phyloP scores from a whole-genome alignment of 257 asterid species.

The Solanum clarkiae region DNA sequence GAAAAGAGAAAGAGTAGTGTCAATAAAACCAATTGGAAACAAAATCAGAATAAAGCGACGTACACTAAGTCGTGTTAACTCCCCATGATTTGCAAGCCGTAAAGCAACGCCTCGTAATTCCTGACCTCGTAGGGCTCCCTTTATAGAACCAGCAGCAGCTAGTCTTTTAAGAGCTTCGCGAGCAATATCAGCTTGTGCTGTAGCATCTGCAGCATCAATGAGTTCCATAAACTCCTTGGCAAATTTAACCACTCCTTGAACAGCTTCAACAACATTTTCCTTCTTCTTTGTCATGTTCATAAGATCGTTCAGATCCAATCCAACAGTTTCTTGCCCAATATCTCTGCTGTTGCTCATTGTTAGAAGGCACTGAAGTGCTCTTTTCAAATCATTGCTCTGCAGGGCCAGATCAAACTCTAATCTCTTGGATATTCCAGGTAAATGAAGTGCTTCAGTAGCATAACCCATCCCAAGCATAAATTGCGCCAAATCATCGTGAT shows the following conservation, averaged over 20 bases:
- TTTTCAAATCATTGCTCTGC: slow-evolving; percentile 87
- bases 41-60: slow-evolving; percentile 11
- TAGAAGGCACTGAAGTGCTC: slow-evolving; percentile 94
- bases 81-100: slow-evolving; percentile 96
- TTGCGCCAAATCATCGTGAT: slow-evolving; percentile 95
- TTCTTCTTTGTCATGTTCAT: slow-evolving; percentile 78
- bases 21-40: not conserved
- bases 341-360: slow-evolving; percentile 97
- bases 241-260: slow-evolving; percentile 90
- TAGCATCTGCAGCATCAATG: slow-evolving; percentile 99
- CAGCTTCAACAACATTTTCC: slow-evolving; percentile 90
- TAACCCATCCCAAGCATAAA: slow-evolving; percentile 99
- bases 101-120: slow-evolving; percentile 92
- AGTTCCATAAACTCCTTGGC: slow-evolving; percentile 89
- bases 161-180: slow-evolving; percentile 95
- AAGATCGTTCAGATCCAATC: slow-evolving; percentile 80
- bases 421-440: slow-evolving; percentile 96
- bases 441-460: slow-evolving; percentile 98
- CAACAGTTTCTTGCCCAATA: slow-evolving; percentile 91
- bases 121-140: slow-evolving; percentile 88
- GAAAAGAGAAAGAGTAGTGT: not conserved
- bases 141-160: slow-evolving; percentile 98
- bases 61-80: slow-evolving; percentile 89
- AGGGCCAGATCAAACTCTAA: slow-evolving; percentile 92
- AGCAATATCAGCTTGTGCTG: slow-evolving; percentile 93